Evolutionary conservation across 2,329 filamentous ascomycete species (phyloP), one percentile per base, ranked within the genome.

Genomic region (Calonectria pseudoturangicola): DNA sequence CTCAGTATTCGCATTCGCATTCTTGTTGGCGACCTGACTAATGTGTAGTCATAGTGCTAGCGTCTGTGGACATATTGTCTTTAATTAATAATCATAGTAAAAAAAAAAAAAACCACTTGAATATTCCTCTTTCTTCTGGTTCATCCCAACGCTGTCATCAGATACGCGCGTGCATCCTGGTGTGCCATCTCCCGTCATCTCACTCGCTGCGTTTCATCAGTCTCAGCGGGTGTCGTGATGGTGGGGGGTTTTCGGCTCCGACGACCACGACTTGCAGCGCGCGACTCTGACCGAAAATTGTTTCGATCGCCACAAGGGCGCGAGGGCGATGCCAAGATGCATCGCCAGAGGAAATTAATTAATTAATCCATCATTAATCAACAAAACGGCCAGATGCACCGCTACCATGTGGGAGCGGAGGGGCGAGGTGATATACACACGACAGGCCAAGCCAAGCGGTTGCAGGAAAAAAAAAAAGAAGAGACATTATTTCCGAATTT

Each of bases 1-100:
- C 50, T 51, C 54, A 36, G 54, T 58, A 58, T 58, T 58, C 54
- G 54, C 54, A 58, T 58, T 58, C 54, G 54, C n/a, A 27, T 58
- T 58, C 54, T 58, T 58, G 33, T 58, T 58, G 50, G 50, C 15
- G 5, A 28, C 33, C 51, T 58, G 21, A 58, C 43, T 9, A 45
- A 45, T 18, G 36, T 18, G 36, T n/a, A 54, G n/a, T 9, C 54
- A 6, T 13, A 58, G 30, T 16, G 30, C 30, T 33, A 9, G 30
- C 9, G 30, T 33, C 30, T 25, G 33, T 36, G 18, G 18, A 28
- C 12, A 36, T 56, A 36, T 15, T 56, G 33, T 51, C 36, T 36
- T 21, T 36, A 9, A 7, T 21, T 18, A 18, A 21, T 56, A 25
- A 5, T 25, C 10, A 7, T 25, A 25, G 2, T 25, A 15, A 13